Evolutionary conservation across 2,329 filamentous ascomycete species (phyloP), one percentile per base, ranked within the genome.

Genomic region (Chalara sp.): DNA sequence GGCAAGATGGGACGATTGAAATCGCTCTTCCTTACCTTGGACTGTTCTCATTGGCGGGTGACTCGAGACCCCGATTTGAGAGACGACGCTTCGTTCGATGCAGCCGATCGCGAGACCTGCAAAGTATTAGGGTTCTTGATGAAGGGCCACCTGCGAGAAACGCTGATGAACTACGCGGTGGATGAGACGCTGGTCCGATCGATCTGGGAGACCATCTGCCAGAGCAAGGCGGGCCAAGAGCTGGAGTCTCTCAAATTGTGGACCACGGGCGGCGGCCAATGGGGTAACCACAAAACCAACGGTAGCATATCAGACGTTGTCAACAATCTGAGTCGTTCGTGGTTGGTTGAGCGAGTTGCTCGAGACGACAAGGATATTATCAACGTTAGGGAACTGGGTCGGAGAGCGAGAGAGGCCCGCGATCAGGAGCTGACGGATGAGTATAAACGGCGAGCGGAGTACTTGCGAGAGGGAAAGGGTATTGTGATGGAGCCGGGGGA

Each of bases 11-110:
- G 12, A 48, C 49, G 29, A 40, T 51, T 53, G n/a, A 40, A 32
- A 46, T 48, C 35, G 30, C 40, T 53, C 40, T 53, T 51, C 42
- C 48, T 53, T 44, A 53, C 44, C 30, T n/a, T 53, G 48, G 48
- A 53, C 42, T 53, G 48, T 53, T 53, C 52, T 41, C 44, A 53
- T 6, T 53, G 48, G 48, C 21, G 28, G 21, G 45, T 53, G 33
- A 37, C 31, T 44, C 48, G 40, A 48, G 33, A 51, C 42, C 31
- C 39, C 40, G 45, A 42, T 51, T 51, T 32, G 6, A 13, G 2
- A 48, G 49, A 51, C 35, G 41, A 53, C 32, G 12, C 44, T 47
- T 41, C n/a, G 43, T 51, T 53, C n/a, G 42, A 51, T 32, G 41
- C 39, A 41, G 39, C 31, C 29, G 49, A 47, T 33, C 49, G 45